Base-by-base conservation (phyloP, 73 alveolate species). In the Stentor coeruleus region DNA sequence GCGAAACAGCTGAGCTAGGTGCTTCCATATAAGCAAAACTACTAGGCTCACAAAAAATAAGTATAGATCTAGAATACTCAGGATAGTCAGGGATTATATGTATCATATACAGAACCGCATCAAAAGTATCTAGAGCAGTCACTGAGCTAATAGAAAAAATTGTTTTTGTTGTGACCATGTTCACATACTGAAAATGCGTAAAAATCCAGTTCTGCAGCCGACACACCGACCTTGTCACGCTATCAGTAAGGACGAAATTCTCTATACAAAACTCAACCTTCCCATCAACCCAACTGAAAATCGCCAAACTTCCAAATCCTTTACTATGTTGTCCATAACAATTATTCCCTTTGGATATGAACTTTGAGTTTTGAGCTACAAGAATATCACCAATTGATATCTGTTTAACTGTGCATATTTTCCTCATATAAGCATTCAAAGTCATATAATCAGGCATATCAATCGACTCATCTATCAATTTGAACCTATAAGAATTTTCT, bases 151-250 rank as follows among this genome's bases (percentile, higher is more conserved):
- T 49, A 11, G 66, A 49, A 20, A 49, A 49, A 49, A 20, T 49
- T 49, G 66, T 11, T 11, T 49, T n/a, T n/a, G n/a, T n/a, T n/a
- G n/a, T n/a, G n/a, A n/a, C n/a, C n/a, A n/a, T n/a, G n/a, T n/a
- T 6, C 66, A 11, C 28, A 49, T 49, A 49, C 66, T 49, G 66
- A 6, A 49, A 49, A 6, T 11, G 28, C 6, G 6, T 49, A 49
- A 49, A 49, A 49, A 49, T 49, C 66, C 66, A 49, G 20, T 49
- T 49, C 66, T 49, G 66, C 6, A 49, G 66, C 28, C 66, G 66
- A 49, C 66, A 49, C 66, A 49, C 66, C 6, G 66, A 11, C 66
- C 66, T 20, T 20, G 20, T 49, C 66, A 49, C 20, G 6, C 20
- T 6, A 11, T 49, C 66, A 49, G 66, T 11, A 49, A 49, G 66